Base-by-base conservation (phyloP, 1,284 basidiomycete species). In the Ceratobasidium sp. region DNA sequence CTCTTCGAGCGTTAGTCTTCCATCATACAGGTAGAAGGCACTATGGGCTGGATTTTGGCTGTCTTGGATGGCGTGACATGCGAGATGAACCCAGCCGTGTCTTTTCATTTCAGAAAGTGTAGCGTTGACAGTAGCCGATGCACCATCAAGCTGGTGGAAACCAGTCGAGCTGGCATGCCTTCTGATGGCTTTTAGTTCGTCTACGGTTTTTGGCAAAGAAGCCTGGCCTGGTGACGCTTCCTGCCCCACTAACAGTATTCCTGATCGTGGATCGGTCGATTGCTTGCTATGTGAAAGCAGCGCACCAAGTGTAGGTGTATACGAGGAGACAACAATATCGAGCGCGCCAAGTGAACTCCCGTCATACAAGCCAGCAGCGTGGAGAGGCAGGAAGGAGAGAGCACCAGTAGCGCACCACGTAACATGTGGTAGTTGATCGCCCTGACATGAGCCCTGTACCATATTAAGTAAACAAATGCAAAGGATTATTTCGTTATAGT, bases 61-160 rank as follows among this genome's bases (percentile, higher is more conserved):
- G 16, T 74, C 50, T 45, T 70, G 65, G 41, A 48, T 16, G 10
- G 36, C 74, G 26, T 74, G 74, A 28, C 72, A 73, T 28, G 72
- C 62, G 28, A 73, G 61, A 43, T 74, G 74, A 12, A 73, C 39
- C 65, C 64, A 74, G 53, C 26, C 23, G 28, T 71, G 28, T n/a
- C 34, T 14, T 21, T 60, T 50, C 41, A 74, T 52, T 4, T 50
- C 46, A n/a, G 30, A 8, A 1, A 73, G 50, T n/a, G 57, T 34
- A 6, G 28, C 16, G 16, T 32, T 8, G 3, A 58, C 26, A 12
- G 55, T 58, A 9, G 57, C 74, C 1, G 8, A 3, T 3, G 30
- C 55, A 3, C 60, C 64, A 6, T 64, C 34, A 3, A 73, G 64
- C 23, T 60, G 34, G 14, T n/a, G 30, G 26, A 45, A 48, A 9